Percentiles rank a stretch among this genome's conserved stretches.
phyloP scores from a whole-genome alignment of 768 basidiomycete genomes.

The Pulveroboletus sp. region DNA sequence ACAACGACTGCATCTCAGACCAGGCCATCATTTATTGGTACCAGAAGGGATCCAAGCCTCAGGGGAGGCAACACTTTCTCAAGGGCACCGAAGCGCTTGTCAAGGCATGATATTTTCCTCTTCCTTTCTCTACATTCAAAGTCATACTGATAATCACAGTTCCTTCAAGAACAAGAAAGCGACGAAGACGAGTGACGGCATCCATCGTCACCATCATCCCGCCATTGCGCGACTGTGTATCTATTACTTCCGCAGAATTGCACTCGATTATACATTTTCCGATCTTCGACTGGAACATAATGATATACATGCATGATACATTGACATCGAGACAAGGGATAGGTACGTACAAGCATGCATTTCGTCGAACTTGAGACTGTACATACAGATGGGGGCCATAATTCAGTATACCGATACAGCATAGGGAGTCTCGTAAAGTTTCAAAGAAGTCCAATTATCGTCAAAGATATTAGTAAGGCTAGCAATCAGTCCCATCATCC shows the following conservation, averaged over 20 bases:
- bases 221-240: slow-evolving; percentile 13
- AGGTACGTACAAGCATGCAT: slow-evolving; percentile 5
- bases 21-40: slow-evolving; percentile 98
- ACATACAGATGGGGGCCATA: background rate
- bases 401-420: slow-evolving; percentile 4
- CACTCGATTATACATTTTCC: slow-evolving; percentile 11
- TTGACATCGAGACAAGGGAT: background rate
- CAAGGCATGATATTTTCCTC: slow-evolving; percentile 51
- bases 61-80: slow-evolving; percentile 94
- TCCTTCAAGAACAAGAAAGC: slow-evolving; percentile 82
- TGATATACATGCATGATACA: background rate
- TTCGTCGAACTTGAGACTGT: background rate
- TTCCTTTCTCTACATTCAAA: slow-evolving; percentile 3
- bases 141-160: slow-evolving; percentile 57
- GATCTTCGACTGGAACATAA: background rate
- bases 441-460: background rate
- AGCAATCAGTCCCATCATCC: background rate
- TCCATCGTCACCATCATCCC: background rate
- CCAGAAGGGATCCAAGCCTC: slow-evolving; percentile 93
- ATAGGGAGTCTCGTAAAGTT: background rate
- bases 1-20: slow-evolving; percentile 92
- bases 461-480: slow-evolving; percentile 1
- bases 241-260: slow-evolving; percentile 14
- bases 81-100: slow-evolving; percentile 85
- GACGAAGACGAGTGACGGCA: slow-evolving; percentile 52